These are phyloP conservation scores for Paecilomyces fulvus DNA, from an alignment of 2,329 filamentous ascomycete genomes.

Conservation along the genomic window DNA sequence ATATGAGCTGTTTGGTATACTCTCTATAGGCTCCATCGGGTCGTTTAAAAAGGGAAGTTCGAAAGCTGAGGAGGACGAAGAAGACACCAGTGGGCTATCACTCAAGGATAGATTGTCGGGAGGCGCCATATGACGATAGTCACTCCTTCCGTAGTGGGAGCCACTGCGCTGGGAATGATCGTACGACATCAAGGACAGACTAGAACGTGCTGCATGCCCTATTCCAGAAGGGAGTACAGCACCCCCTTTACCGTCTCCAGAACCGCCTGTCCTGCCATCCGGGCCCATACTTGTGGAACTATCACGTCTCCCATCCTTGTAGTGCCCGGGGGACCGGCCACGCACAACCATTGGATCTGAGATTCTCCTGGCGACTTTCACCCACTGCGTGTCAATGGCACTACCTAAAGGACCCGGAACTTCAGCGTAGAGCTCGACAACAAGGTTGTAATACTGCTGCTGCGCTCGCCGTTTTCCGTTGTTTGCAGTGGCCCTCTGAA, in stretches of 20 bases:
- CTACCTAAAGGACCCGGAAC: constrained; percentile 40
- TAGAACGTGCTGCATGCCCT: constrained; percentile 20
- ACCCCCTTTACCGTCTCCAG: constrained; percentile 22
- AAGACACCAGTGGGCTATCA: constrained; percentile 31
- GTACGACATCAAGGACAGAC: constrained; percentile 27
- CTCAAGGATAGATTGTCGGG: constrained; percentile 30
- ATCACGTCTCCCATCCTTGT: constrained; percentile 60
- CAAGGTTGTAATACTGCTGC: constrained; percentile 87
- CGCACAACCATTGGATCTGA: constrained; percentile 82
- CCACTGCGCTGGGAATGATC: constrained; percentile 23
- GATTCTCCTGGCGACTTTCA: constrained; percentile 63
- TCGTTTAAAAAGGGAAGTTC: constrained; percentile 30
- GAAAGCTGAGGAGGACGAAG: constrained; percentile 30
- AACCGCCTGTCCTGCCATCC: constrained; percentile 48
- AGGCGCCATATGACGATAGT: constrained; percentile 28
- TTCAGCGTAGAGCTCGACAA: constrained; percentile 73
- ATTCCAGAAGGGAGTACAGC: constrained; percentile 22
- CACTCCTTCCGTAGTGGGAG: constrained; percentile 23
- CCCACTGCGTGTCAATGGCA: constrained; percentile 46
- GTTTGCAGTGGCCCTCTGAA: constrained; percentile 88
- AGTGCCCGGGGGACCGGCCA: constrained; percentile 72
- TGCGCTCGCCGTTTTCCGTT: constrained; percentile 85
- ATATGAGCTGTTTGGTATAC: constrained; percentile 29
- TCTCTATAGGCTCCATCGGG: constrained; percentile 31
- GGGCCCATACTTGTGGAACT: constrained; percentile 65